Evolutionary conservation across 257 asterid species (phyloP).

Genomic region (Solanum habrochaites): DNA sequence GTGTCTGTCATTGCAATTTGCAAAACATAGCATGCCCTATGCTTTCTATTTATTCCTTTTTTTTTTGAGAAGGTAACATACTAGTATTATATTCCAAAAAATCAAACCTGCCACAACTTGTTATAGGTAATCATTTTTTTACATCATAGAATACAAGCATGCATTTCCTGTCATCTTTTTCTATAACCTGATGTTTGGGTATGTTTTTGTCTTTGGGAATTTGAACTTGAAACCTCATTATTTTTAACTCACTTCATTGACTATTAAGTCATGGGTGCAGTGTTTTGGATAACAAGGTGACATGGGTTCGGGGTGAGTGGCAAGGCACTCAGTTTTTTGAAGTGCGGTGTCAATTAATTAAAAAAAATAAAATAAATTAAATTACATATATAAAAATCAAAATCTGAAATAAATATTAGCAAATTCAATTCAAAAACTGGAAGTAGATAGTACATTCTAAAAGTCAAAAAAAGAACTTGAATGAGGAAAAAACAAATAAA

Average conservation of each 20-base stretch:
- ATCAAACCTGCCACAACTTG: neutral
- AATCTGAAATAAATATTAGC: neutral
- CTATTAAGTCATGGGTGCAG: neutral
- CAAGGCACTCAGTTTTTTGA: neutral
- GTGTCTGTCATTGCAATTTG: slow-evolving; percentile 8
- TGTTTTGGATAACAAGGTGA: neutral
- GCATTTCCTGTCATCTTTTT: neutral
- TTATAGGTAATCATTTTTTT: neutral
- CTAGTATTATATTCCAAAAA: neutral
- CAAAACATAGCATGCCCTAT: neutral
- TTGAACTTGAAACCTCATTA: neutral
- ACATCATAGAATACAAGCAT: neutral
- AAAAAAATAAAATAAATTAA: no score
- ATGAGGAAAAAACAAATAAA: neutral
- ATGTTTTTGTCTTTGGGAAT: neutral
- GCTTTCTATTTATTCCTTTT: neutral
- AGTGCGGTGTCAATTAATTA: no score
- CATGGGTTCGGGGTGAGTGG: neutral
- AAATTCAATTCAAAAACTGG: neutral
- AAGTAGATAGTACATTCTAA: neutral
- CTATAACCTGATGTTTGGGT: neutral
- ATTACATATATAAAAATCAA: no score
- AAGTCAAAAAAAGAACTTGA: neutral
- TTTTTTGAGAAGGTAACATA: no score
- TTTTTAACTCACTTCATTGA: neutral